Percentiles rank a stretch among this genome's conserved stretches.
Evolutionary conservation across 148 eudicot genomes (phyloP).

Genomic region (Beta vulgaris): DNA sequence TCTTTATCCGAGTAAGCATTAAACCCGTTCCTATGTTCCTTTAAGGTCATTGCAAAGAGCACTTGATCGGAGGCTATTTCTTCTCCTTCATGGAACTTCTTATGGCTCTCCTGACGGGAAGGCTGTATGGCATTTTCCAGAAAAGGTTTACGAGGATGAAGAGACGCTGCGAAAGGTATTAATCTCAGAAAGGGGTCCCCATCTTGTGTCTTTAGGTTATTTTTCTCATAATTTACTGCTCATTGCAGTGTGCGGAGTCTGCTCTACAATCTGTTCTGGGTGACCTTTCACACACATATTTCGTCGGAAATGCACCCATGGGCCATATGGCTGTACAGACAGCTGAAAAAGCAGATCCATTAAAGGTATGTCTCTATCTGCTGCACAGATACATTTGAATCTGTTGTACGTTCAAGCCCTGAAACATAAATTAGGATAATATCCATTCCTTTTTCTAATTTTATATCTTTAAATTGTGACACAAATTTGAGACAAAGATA

Average conservation of each 20-base stretch:
- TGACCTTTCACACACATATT: slow-evolving; percentile 78
- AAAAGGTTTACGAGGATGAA: slow-evolving; percentile 77
- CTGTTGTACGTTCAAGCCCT: background rate
- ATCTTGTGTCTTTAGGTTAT: background rate
- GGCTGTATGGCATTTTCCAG: slow-evolving; percentile 94
- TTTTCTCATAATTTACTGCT: slow-evolving; percentile 1
- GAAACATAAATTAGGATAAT: no score
- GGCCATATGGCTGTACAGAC: slow-evolving; percentile 61
- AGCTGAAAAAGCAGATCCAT: slow-evolving; percentile 36
- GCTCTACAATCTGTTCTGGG: slow-evolving; percentile 75
- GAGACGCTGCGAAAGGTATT: slow-evolving; percentile 83
- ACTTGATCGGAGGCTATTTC: slow-evolving; percentile 89
- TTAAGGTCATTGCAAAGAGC: slow-evolving; percentile 88
- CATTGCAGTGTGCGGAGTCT: slow-evolving; percentile 79
- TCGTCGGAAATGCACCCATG: slow-evolving; percentile 97
- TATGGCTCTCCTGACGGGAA: slow-evolving; percentile 50
- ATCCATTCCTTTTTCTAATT: no score
- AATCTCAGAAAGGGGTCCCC: slow-evolving; percentile 12
- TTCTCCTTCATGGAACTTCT: slow-evolving; percentile 63
- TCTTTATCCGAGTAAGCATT: background rate
- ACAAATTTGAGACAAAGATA: no score
- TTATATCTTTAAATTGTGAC: no score
- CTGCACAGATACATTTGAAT: background rate
- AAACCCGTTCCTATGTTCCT: slow-evolving; percentile 4
- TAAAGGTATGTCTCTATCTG: slow-evolving; percentile 45